Evolutionary conservation across 495 filamentous ascomycete species (phyloP).

Genomic region (Talaromyces wortmannii): DNA sequence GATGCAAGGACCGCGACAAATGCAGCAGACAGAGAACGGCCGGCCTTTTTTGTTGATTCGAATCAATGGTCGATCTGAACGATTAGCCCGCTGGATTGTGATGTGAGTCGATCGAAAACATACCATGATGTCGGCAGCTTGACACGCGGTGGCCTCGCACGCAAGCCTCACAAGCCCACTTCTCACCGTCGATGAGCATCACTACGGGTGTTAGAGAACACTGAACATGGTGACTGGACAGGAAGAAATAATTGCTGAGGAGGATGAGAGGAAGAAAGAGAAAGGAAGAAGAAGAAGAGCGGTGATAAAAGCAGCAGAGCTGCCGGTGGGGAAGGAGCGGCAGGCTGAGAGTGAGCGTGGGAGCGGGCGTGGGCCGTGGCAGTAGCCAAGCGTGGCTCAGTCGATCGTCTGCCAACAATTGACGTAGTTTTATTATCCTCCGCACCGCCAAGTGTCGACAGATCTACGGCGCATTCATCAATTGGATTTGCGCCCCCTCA

Average conservation of each 20-base stretch:
- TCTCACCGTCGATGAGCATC: constrained; percentile 85
- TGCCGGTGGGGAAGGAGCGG: not conserved
- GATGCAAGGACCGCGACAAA: constrained; percentile 88
- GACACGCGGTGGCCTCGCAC: constrained; percentile 81
- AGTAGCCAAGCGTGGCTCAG: not conserved
- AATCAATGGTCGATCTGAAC: constrained; percentile 75
- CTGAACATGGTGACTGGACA: constrained; percentile 5
- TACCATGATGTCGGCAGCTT: constrained; percentile 43
- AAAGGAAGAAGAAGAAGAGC: not conserved
- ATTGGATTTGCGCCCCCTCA: no score
- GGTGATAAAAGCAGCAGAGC: no score
- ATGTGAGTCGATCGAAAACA: not conserved
- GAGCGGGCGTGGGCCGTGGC: no score
- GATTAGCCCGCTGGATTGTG: constrained; percentile 3
- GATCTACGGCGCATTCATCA: no score
- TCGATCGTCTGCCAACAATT: no score
- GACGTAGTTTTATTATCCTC: no score
- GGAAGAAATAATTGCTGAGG: not conserved
- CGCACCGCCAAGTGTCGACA: no score
- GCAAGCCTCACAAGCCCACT: constrained; percentile 88
- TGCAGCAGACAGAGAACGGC: constrained; percentile 91
- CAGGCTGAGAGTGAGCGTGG: not conserved
- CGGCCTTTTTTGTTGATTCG: constrained; percentile 97
- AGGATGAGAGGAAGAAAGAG: not conserved
- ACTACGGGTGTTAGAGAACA: constrained; percentile 21